Base-by-base conservation (phyloP, 306 rosid species). In the Oxytropis ochrocephala region DNA sequence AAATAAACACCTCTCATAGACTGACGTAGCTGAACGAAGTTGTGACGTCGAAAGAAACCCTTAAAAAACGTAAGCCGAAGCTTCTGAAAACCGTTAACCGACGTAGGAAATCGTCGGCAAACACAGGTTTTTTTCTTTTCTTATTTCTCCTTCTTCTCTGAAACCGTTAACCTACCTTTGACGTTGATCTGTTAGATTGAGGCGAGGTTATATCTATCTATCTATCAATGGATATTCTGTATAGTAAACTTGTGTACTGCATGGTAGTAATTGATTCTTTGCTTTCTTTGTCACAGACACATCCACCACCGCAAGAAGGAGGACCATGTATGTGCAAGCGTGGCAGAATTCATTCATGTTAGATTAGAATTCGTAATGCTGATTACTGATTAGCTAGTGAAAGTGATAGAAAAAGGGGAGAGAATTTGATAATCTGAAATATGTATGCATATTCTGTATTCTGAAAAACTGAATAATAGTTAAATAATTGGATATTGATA, bases 241-340 rank as follows among this genome's bases (percentile, higher is more conserved):
- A 7, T 16, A 17, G 29, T 24, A 4, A 24, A 24, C 29, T 24
- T 24, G 29, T 24, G 29, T 24, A 49, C 7, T 49, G 54, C 8
- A 7, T 49, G 7, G 8, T 49, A 24, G 2, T 21, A 2, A 60
- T 18, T 60, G 68, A 62, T 9, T 21, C 18, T 63, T 42, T 63
- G 12, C 48, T 63, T 24, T 24, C 48, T 63, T 24, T 43, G 29
- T 36, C 21, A 49, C 68, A 63, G 69, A 62, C 12, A 41, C 53
- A 11, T 62, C 36, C 21, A 21, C 7, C 29, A 17, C 36, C n/a
- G n/a, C n/a, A n/a, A 67, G 61, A 9, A 32, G 36, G 55, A 67
- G 56, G 42, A 54, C 12, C 36, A 70, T 71, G 76, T 71, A 59
- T 64, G 73, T 74, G n/a, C 49, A 64, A n/a, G 2, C 17, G 10